phyloP scores from a whole-genome alignment of 2,329 filamentous ascomycete genomes.

The Lachnellula subtilissima region DNA sequence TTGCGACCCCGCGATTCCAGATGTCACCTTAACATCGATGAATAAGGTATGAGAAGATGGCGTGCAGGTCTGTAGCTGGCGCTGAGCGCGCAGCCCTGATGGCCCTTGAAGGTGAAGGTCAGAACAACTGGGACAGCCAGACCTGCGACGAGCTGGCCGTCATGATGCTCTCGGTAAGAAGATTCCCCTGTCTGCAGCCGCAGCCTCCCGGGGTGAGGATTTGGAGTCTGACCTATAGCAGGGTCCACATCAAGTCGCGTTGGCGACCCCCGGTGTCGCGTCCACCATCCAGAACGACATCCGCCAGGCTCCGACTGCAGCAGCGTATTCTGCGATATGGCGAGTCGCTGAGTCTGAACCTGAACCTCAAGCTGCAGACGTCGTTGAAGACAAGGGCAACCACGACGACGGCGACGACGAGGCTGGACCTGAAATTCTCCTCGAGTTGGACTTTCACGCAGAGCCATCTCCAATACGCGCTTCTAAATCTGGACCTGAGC shows the following conservation, averaged over 20 bases:
- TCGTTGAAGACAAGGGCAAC: neutral
- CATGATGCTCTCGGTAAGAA: conserved; percentile 16
- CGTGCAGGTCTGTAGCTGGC: neutral
- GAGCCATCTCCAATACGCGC: neutral
- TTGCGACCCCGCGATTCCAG: neutral
- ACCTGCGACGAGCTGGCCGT: conserved; percentile 9
- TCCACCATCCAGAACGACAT: neutral
- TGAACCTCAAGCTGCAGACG: neutral
- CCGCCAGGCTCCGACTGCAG: neutral
- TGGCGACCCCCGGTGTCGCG: neutral
- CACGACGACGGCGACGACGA: neutral
- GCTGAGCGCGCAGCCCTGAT: conserved; percentile 7
- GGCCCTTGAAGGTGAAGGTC: conserved; percentile 8
- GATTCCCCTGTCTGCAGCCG: neutral
- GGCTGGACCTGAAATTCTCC: neutral
- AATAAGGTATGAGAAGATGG: neutral
- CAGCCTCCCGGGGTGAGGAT: neutral
- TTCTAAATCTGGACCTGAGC: neutral
- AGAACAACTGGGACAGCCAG: conserved; percentile 21
- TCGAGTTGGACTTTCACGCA: neutral
- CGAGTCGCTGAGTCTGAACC: neutral
- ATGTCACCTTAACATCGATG: neutral
- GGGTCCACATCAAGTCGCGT: neutral
- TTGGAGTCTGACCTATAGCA: conserved; percentile 5
- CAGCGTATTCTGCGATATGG: neutral